Base-by-base conservation (phyloP, 306 rosid genomes). In the Citrullus colocynthis region DNA sequence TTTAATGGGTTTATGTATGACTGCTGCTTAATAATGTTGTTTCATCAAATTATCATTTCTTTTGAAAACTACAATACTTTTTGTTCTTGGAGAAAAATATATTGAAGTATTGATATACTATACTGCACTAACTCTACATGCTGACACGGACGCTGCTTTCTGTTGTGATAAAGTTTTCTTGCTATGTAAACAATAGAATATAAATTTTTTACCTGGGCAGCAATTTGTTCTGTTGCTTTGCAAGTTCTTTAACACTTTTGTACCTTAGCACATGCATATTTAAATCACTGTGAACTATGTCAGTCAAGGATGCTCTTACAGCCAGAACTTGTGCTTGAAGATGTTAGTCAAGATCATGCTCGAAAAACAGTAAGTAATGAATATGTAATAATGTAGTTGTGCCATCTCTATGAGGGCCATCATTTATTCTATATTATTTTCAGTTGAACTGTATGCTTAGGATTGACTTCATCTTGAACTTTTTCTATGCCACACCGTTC, bases 261-360 rank as follows among this genome's bases (percentile, higher is more conserved):
- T 71, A 71, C 59, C 3, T 30, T 73, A 60, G 37, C 79, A 59
- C n/a, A 2, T 17, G 58, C 85, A 2, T 30, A 64, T 77, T 77
- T 41, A 73, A 64, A 16, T 57, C 42, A 57, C 28, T 60, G 74
- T 78, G 6, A 44, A 69, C 45, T 76, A 49, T 82, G 28, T 71
- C 85, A 95, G 97, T 89, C 97, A 81, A 87, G 93, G 88, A 90
- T 91, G 96, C 97, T 91, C 76, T 81, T 95, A 85, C 99, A 86
- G 77, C 91, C 97, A 58, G 97, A 95, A 81, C 96, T 88, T 61
- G 97, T 87, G 55, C 97, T 95, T 81, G 97, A 95, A 85, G 97
- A 95, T 83, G 97, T 95, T 73, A 92, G 97, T 81, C 99, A 95
- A 85, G 99, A 92, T 82, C 99, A 89, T 85, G 99, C 99, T 15